phyloP scores from a whole-genome alignment of 1,139 yeast genomes.

The Hansenula sp. region DNA sequence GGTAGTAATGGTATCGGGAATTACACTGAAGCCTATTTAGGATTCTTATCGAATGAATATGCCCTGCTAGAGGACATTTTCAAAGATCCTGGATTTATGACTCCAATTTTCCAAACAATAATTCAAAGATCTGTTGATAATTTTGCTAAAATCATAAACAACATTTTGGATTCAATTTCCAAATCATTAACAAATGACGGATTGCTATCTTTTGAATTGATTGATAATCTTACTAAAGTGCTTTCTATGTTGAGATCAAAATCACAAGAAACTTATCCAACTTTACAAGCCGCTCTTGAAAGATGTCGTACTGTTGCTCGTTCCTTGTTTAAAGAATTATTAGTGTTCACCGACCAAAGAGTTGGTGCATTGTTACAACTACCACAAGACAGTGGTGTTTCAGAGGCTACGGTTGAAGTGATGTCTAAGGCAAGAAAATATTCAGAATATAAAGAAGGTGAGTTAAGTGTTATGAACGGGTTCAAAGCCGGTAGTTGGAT shows the following conservation, averaged over 20 bases:
- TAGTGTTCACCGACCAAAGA: constrained; percentile 50
- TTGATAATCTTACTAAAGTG: constrained; percentile 30
- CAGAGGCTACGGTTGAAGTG: constrained; percentile 65
- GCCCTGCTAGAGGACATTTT: constrained; percentile 39
- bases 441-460: constrained; percentile 57
- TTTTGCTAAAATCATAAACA: constrained; percentile 30
- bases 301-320: constrained; percentile 31
- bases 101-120: constrained; percentile 38
- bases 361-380: constrained; percentile 40
- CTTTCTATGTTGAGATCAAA: constrained; percentile 24
- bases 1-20: constrained; percentile 57
- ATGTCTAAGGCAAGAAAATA: constrained; percentile 61
- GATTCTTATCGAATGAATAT: constrained; percentile 45
- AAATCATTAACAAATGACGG: constrained; percentile 35
- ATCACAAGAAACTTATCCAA: constrained; percentile 9
- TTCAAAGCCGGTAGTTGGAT: constrained; percentile 69
- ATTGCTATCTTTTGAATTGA: constrained; percentile 42
- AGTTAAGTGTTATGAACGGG: constrained; percentile 44
- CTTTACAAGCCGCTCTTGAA: constrained; percentile 13
- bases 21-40: constrained; percentile 51
- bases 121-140: constrained; percentile 31
- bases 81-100: constrained; percentile 31
- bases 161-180: constrained; percentile 32
- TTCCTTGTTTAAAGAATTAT: constrained; percentile 52
- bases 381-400: constrained; percentile 63